These are phyloP conservation scores for Obba rivulosa DNA, from an alignment of 768 basidiomycete genomes.

Conservation along the genomic window DNA sequence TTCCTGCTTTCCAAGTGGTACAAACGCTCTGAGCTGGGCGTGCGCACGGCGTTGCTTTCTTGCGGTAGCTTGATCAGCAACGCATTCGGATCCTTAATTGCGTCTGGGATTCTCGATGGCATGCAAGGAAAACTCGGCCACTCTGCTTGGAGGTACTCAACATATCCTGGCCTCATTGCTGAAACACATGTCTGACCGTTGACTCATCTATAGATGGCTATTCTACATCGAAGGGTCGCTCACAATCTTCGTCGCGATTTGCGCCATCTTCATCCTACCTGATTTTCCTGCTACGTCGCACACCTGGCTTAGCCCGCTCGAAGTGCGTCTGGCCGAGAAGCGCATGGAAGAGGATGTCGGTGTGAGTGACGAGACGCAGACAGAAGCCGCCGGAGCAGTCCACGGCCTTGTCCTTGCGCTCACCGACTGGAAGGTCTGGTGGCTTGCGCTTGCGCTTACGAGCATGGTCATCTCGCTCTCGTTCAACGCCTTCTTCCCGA, in stretches of 20 bases:
- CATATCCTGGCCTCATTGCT: too few relatives aligned
- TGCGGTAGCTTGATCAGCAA: constrained; percentile 77
- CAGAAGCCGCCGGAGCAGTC: constrained; percentile 29
- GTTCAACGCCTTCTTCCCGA: constrained; percentile 81
- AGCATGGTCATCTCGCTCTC: constrained; percentile 52
- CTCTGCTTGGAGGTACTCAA: constrained; percentile 51
- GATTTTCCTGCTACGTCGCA: constrained; percentile 61
- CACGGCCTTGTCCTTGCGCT: constrained; percentile 57
- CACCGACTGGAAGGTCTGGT: constrained; percentile 82
- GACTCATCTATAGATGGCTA: constrained; percentile 34
- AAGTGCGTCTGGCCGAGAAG: constrained; percentile 47
- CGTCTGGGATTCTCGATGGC: constrained; percentile 65
- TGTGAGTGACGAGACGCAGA: constrained; percentile 45
- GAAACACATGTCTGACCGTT: too few relatives aligned
- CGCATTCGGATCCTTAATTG: constrained; percentile 76
- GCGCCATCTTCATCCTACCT: constrained; percentile 61
- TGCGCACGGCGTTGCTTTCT: constrained; percentile 60
- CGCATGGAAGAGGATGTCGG: constrained; percentile 65
- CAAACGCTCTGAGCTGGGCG: constrained; percentile 63
- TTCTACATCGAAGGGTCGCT: constrained; percentile 65
- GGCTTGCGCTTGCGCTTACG: constrained; percentile 61
- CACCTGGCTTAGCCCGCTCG: constrained; percentile 51
- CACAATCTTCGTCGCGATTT: constrained; percentile 47
- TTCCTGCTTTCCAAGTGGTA: constrained; percentile 70
- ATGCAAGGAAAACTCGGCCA: constrained; percentile 68